phyloP scores from a whole-genome alignment of 176 grass and related monocot species.

The Oryza australiensis region DNA sequence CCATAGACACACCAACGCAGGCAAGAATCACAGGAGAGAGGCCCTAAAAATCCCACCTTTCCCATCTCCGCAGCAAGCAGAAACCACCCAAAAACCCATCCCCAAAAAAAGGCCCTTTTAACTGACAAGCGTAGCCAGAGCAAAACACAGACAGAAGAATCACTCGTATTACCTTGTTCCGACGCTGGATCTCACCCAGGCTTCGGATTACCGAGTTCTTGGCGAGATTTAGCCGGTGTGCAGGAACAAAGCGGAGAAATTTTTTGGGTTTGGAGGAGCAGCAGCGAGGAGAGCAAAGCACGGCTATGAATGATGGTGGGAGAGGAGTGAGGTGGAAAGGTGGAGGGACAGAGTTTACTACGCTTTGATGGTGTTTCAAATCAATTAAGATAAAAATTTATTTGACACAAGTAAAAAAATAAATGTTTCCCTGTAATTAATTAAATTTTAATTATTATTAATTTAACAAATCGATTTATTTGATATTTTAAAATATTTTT shows the following conservation, averaged over 20 bases:
- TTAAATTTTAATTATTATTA: no score
- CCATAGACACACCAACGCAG: not conserved
- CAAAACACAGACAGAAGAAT: not conserved
- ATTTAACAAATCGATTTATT: no score
- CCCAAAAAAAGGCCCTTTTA: not conserved
- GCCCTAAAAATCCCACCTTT: not conserved
- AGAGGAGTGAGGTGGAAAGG: slow-evolving; percentile 33
- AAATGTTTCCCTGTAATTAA: no score
- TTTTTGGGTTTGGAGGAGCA: not conserved
- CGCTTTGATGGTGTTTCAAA: no score
- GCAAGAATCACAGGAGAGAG: not conserved
- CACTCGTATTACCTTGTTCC: not conserved
- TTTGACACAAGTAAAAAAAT: no score
- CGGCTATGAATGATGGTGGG: not conserved
- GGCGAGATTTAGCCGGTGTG: slow-evolving; percentile 32
- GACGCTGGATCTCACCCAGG: not conserved
- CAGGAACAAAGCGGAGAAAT: not conserved
- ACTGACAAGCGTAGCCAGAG: not conserved
- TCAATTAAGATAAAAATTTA: no score
- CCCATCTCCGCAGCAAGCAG: not conserved
- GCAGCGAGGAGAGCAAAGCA: not conserved
- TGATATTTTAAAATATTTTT: no score
- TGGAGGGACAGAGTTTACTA: not conserved
- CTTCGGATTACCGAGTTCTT: not conserved
- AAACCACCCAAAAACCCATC: not conserved